phyloP scores from a whole-genome alignment of 2,329 filamentous ascomycete genomes.

The Ophiognomonia clavigignenti-juglandacearum region DNA sequence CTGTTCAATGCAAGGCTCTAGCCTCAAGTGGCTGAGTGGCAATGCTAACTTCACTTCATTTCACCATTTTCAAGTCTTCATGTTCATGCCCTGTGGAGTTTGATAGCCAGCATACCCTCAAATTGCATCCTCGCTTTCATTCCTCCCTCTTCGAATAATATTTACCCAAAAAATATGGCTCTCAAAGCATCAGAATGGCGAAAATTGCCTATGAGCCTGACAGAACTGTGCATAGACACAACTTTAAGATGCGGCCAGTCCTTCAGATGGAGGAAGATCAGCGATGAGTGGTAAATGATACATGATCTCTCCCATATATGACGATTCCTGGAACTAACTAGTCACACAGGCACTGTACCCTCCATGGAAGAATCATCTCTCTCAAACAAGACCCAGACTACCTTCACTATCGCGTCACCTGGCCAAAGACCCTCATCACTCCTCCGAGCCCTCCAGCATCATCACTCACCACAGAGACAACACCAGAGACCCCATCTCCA shows the following conservation, averaged over 20 bases:
- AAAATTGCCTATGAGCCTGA: slow-evolving; percentile 75
- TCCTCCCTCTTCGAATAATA: too few species aligned
- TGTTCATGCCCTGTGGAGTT: too few species aligned
- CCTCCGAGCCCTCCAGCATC: slow-evolving; percentile 32
- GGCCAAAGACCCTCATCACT: slow-evolving; percentile 34
- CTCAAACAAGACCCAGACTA: slow-evolving; percentile 75
- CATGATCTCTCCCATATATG: not conserved
- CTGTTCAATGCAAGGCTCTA: too few species aligned
- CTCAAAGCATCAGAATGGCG: slow-evolving; percentile 69
- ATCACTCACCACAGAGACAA: not conserved
- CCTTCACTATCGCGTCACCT: slow-evolving; percentile 76
- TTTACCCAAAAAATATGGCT: too few species aligned
- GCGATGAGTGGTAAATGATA: slow-evolving; percentile 68
- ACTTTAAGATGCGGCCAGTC: slow-evolving; percentile 93
- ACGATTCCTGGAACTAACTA: not conserved
- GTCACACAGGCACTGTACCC: slow-evolving; percentile 63
- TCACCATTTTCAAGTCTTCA: too few species aligned
- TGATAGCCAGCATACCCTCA: too few species aligned
- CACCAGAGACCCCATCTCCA: slow-evolving; percentile 11
- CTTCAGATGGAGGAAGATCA: slow-evolving; percentile 87
- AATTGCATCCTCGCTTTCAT: too few species aligned
- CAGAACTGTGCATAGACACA: slow-evolving; percentile 90
- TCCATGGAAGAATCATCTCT: slow-evolving; percentile 79
- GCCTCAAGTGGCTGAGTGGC: too few species aligned
- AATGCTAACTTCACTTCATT: too few species aligned